Evolutionary conservation across 2,329 filamentous ascomycete genomes (phyloP).

Genomic region (Fusarium piperis): DNA sequence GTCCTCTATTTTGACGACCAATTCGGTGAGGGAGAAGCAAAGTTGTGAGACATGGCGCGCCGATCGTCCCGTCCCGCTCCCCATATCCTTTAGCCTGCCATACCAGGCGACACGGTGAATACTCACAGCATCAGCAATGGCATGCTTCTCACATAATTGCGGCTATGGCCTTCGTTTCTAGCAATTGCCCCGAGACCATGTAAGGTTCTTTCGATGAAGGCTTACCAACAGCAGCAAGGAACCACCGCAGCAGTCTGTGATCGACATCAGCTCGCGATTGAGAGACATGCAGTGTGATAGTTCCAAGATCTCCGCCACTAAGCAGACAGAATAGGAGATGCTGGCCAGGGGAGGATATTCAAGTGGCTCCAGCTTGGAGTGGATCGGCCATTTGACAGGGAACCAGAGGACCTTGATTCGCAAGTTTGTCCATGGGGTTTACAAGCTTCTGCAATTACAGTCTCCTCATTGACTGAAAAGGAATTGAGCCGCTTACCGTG

Average conservation of each 20-base stretch:
- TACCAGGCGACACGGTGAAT: background rate
- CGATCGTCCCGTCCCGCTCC: constrained; percentile 1
- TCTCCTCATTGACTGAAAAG: background rate
- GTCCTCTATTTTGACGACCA: background rate
- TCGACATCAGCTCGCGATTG: background rate
- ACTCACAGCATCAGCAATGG: background rate
- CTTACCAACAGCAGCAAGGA: constrained; percentile 14
- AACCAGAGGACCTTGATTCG: background rate
- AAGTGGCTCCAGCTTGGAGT: background rate
- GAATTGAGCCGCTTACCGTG: background rate
- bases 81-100: background rate
- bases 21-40: background rate
- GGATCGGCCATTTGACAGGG: constrained; percentile 4
- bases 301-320: background rate
- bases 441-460: background rate
- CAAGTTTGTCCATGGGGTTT: background rate
- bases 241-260: background rate
- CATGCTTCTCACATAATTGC: background rate
- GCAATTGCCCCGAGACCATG: background rate
- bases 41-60: constrained; percentile 6
- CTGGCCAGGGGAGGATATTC: background rate
- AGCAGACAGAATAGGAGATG: background rate
- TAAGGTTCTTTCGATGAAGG: background rate
- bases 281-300: background rate
- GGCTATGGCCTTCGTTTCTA: constrained; percentile 9